Conservation (phyloP, 2,329 filamentous ascomycete species). For the Bipolaris zeicola region DNA sequence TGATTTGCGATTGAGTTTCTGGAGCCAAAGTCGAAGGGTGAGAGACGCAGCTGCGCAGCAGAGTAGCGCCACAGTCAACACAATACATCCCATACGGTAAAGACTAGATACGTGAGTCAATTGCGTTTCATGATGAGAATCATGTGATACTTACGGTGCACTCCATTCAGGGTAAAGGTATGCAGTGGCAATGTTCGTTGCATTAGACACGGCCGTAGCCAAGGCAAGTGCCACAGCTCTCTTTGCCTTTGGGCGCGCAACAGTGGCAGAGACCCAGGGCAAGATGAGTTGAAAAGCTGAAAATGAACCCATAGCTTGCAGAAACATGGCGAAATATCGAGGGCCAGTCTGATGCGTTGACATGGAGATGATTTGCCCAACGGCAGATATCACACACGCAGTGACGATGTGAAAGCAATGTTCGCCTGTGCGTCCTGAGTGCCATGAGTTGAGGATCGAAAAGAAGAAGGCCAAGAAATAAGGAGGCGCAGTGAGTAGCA, state of each 20-base stretch:
- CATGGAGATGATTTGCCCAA: slow-evolving; percentile 48
- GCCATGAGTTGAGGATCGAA: slow-evolving; percentile 61
- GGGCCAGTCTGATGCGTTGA: slow-evolving; percentile 57
- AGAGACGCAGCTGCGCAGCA: slow-evolving; percentile 22
- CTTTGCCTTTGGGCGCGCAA: slow-evolving; percentile 44
- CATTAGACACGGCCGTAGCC: slow-evolving; percentile 44
- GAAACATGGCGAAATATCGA: slow-evolving; percentile 67
- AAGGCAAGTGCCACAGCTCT: slow-evolving; percentile 38
- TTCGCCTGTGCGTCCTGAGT: slow-evolving; percentile 60
- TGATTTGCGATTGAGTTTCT: slow-evolving; percentile 21
- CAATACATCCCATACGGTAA: slow-evolving; percentile 32
- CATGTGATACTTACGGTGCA: slow-evolving; percentile 16
- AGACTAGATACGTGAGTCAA: slow-evolving; percentile 1
- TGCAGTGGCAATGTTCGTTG: slow-evolving; percentile 44
- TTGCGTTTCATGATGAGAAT: neutral
- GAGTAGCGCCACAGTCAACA: slow-evolving; percentile 23
- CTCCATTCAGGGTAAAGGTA: slow-evolving; percentile 27
- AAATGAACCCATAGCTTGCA: slow-evolving; percentile 41
- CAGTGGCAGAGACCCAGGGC: slow-evolving; percentile 41
- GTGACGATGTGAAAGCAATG: slow-evolving; percentile 54
- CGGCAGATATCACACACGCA: slow-evolving; percentile 21
- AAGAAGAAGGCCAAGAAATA: slow-evolving; percentile 65
- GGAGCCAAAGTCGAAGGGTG: slow-evolving; percentile 23
- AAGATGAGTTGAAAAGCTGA: slow-evolving; percentile 41
- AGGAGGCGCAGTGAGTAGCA: slow-evolving; percentile 63